These are phyloP conservation scores for Pichia californica DNA, from an alignment of 805 yeast genomes.

Conservation along the genomic window DNA sequence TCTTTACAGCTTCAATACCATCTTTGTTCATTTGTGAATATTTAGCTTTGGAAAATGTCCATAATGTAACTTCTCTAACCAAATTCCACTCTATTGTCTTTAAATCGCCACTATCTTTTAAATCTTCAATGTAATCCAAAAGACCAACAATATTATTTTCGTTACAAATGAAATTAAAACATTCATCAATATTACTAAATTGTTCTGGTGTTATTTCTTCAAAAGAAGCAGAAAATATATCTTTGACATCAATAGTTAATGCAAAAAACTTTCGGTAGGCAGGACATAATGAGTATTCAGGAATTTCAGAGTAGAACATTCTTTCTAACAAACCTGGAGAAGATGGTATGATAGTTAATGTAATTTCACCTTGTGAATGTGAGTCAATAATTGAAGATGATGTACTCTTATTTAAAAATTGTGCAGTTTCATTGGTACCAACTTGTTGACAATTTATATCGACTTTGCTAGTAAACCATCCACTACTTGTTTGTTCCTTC, in stretches of 20 bases:
- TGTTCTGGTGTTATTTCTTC: slow-evolving; percentile 16
- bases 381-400: slow-evolving; percentile 22
- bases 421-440: background rate
- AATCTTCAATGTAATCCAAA: background rate
- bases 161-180: slow-evolving; percentile 18
- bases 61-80: slow-evolving; percentile 11
- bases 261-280: slow-evolving; percentile 16
- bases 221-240: slow-evolving; percentile 37
- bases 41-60: slow-evolving; percentile 4
- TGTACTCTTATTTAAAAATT: background rate
- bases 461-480: slow-evolving; percentile 16
- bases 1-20: slow-evolving; percentile 15
- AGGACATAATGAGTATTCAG: slow-evolving; percentile 9
- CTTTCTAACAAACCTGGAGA: slow-evolving; percentile 15
- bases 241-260: slow-evolving; percentile 18
- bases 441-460: slow-evolving; percentile 5
- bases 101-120: slow-evolving; percentile 5
- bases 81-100: slow-evolving; percentile 10
- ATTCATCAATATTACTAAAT: slow-evolving; percentile 16
- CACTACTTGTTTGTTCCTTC: slow-evolving; percentile 24
- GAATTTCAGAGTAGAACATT: slow-evolving; percentile 12
- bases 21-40: slow-evolving; percentile 14
- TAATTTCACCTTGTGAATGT: slow-evolving; percentile 24
- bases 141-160: background rate
- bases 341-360: slow-evolving; percentile 9